A percentile compares a stretch with the other conserved stretches of the same genome.
Evolutionary conservation across 805 yeast genomes (phyloP).

Genomic region (Candida stauntonica): DNA sequence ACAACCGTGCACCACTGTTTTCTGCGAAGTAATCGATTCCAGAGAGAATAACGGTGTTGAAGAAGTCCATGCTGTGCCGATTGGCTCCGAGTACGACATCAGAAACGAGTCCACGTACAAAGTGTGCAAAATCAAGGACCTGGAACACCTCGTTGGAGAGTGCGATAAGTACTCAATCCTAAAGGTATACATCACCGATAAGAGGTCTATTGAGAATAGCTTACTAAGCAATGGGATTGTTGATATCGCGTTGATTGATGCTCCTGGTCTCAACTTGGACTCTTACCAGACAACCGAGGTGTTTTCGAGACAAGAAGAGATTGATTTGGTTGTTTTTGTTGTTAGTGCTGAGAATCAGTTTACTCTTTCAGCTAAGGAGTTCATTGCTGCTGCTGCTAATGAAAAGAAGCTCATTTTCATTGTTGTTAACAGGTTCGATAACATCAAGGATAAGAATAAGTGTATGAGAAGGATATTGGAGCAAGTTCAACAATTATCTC

Average conservation of each 20-base stretch:
- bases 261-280: slow-evolving; percentile 94
- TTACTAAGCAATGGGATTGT: slow-evolving; percentile 84
- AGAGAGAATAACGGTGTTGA: slow-evolving; percentile 69
- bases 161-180: slow-evolving; percentile 68
- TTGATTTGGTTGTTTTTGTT: slow-evolving; percentile 92
- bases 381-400: slow-evolving; percentile 81
- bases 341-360: slow-evolving; percentile 95
- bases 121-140: slow-evolving; percentile 45
- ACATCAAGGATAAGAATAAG: slow-evolving; percentile 71
- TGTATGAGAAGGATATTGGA: slow-evolving; percentile 75
- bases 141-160: slow-evolving; percentile 68
- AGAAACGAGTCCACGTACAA: slow-evolving; percentile 65
- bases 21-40: slow-evolving; percentile 90
- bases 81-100: slow-evolving; percentile 38
- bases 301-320: slow-evolving; percentile 94
- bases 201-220: slow-evolving; percentile 60
- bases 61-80: slow-evolving; percentile 88
- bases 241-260: slow-evolving; percentile 90
- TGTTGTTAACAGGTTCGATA: slow-evolving; percentile 90
- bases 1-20: slow-evolving; percentile 95
- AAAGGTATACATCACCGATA: slow-evolving; percentile 78
- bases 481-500: slow-evolving; percentile 81
- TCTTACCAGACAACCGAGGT: slow-evolving; percentile 92
- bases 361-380: slow-evolving; percentile 91
- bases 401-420: slow-evolving; percentile 91